Evolutionary conservation across 164 flowering plant species (phyloP).

Genomic region (Piper betle): DNA sequence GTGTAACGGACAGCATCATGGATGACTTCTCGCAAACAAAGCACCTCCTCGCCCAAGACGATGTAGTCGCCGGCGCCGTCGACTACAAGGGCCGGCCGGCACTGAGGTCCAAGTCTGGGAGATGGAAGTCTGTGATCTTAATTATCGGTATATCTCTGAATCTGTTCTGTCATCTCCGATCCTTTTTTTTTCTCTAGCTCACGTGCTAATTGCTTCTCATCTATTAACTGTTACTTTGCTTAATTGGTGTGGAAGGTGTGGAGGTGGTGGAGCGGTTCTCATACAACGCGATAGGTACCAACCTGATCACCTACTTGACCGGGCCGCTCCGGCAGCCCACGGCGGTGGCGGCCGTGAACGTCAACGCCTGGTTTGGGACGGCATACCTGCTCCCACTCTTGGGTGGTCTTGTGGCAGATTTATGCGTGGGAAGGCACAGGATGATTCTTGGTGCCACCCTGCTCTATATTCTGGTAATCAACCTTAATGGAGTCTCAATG

Average conservation of each 20-base stretch:
- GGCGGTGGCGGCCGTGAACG: slow-evolving; percentile 5
- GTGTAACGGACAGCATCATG: not conserved
- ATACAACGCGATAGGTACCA: not conserved
- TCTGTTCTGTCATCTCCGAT: not conserved
- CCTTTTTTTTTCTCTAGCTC: not conserved
- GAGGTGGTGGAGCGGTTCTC: not conserved
- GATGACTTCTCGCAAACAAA: not conserved
- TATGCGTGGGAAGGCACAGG: slow-evolving; percentile 1
- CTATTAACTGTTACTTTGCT: not conserved
- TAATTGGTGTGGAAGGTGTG: not conserved
- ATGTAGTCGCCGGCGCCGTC: slow-evolving; percentile 12
- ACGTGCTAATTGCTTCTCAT: not conserved
- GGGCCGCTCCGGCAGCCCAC: slow-evolving; percentile 2
- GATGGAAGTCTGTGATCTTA: slow-evolving; percentile 27
- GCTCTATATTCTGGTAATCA: slow-evolving; percentile 5
- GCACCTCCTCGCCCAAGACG: not conserved
- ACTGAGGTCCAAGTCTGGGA: slow-evolving; percentile 19
- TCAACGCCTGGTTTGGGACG: slow-evolving; percentile 5
- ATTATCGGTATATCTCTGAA: slow-evolving; percentile 14
- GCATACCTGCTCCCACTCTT: slow-evolving; percentile 2
- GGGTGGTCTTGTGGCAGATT: slow-evolving; percentile 6
- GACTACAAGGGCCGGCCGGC: slow-evolving; percentile 17
- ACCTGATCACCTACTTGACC: slow-evolving; percentile 7
- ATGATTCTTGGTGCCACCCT: slow-evolving; percentile 7
- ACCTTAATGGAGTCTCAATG: not conserved